Conservation (phyloP, 208 protist genomes). For the Acanthamoeba royreba region DNA sequence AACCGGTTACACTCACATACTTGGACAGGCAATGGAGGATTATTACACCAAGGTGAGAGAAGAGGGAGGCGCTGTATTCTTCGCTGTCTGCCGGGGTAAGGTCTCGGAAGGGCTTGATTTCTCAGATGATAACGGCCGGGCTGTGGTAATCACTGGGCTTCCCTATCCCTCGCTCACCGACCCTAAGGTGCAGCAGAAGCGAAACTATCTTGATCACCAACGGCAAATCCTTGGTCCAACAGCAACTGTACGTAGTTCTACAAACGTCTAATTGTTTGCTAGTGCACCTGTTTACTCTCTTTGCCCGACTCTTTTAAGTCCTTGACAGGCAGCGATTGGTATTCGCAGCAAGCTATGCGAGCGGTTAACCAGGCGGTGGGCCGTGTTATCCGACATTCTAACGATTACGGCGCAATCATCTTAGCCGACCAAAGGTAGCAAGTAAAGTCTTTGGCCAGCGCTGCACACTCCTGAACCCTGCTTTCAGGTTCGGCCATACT, state of each 20-base stretch:
- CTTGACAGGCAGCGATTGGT: slow-evolving; percentile 89
- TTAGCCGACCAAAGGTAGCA: slow-evolving; percentile 81
- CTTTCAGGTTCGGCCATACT: neutral
- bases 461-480: neutral
- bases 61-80: slow-evolving; percentile 86
- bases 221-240: neutral
- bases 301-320: neutral
- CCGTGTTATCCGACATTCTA: slow-evolving; percentile 94
- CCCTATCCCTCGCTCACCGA: slow-evolving; percentile 66
- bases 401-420: slow-evolving; percentile 94
- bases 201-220: slow-evolving; percentile 71
- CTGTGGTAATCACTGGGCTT: slow-evolving; percentile 92
- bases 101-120: slow-evolving; percentile 95
- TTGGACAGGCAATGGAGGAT: slow-evolving; percentile 64
- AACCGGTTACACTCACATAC: neutral
- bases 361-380: slow-evolving; percentile 97
- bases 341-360: slow-evolving; percentile 86
- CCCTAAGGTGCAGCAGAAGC: slow-evolving; percentile 71
- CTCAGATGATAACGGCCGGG: slow-evolving; percentile 88
- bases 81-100: slow-evolving; percentile 94
- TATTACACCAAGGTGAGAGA: slow-evolving; percentile 64
- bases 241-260: neutral
- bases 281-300: neutral
- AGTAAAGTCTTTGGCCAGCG: neutral
- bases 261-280: neutral